Conservation (phyloP, 257 asterid species). For the Dorcoceras hygrometricum region DNA sequence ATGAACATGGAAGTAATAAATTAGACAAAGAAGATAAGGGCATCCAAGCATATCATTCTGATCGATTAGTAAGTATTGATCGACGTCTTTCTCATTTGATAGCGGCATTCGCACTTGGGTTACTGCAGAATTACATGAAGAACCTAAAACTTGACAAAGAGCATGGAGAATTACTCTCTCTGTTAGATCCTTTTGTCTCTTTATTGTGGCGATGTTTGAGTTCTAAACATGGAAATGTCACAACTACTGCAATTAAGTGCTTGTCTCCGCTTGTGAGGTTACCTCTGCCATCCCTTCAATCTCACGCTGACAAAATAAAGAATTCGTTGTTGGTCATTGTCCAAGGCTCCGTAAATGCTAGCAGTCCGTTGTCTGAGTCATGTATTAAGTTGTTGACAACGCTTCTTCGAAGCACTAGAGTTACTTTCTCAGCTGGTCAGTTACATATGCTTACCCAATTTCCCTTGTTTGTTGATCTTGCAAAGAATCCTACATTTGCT, state of each 20-base stretch:
- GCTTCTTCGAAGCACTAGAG: slow-evolving; percentile 61
- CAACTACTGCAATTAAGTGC: slow-evolving; percentile 68
- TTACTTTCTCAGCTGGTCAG: slow-evolving; percentile 74
- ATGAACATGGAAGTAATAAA: slow-evolving; percentile 33
- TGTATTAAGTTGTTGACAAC: slow-evolving; percentile 69
- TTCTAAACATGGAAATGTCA: slow-evolving; percentile 68
- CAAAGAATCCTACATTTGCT: slow-evolving; percentile 62
- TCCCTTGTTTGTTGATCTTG: slow-evolving; percentile 83
- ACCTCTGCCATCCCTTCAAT: slow-evolving; percentile 75
- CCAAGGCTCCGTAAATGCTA: slow-evolving; percentile 58
- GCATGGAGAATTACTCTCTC: slow-evolving; percentile 46
- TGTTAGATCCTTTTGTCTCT: slow-evolving; percentile 71
- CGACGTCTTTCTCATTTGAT: slow-evolving; percentile 63
- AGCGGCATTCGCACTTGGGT: slow-evolving; percentile 71
- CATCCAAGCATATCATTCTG: slow-evolving; percentile 24
- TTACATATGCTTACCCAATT: slow-evolving; percentile 76
- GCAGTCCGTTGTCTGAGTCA: slow-evolving; percentile 70
- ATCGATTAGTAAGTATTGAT: slow-evolving; percentile 50
- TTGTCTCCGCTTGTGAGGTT: slow-evolving; percentile 60
- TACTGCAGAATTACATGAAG: slow-evolving; percentile 66
- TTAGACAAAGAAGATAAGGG: slow-evolving; percentile 32
- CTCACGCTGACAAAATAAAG: slow-evolving; percentile 68
- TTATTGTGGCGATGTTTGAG: slow-evolving; percentile 65
- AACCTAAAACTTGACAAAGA: slow-evolving; percentile 48
- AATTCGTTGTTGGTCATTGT: slow-evolving; percentile 71